phyloP scores from a whole-genome alignment of 352 stramenopile genomes.

The Phytophthora capsici region DNA sequence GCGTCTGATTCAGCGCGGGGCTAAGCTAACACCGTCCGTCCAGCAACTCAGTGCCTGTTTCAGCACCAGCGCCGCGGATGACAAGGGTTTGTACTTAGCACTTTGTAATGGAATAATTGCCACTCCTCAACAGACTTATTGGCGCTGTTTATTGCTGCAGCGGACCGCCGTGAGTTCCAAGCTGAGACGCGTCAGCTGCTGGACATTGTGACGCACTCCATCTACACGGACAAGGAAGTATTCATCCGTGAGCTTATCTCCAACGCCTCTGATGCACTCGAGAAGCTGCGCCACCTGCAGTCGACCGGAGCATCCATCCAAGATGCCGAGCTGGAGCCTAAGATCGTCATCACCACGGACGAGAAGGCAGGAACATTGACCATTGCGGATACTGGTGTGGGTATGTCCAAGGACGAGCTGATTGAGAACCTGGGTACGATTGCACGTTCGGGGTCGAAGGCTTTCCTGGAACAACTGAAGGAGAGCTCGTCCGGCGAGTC shows the following conservation, averaged over 20 bases:
- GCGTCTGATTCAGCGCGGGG: slow-evolving; percentile 24
- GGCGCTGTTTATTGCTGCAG: slow-evolving; percentile 19
- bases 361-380: slow-evolving; percentile 96
- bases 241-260: slow-evolving; percentile 99
- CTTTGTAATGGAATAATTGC: neutral
- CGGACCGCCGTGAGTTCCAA: slow-evolving; percentile 92
- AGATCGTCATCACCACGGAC: slow-evolving; percentile 98
- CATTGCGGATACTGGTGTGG: slow-evolving; percentile 98
- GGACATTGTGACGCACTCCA: slow-evolving; percentile 99
- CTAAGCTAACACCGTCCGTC: slow-evolving; percentile 39
- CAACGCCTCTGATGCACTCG: slow-evolving; percentile 98
- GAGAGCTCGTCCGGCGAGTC: slow-evolving; percentile 69
- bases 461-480: slow-evolving; percentile 95
- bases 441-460: slow-evolving; percentile 97
- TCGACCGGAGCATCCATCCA: slow-evolving; percentile 73
- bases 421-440: slow-evolving; percentile 99
- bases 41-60: slow-evolving; percentile 48
- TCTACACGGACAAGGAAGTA: slow-evolving; percentile 99
- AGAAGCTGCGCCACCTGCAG: slow-evolving; percentile 97
- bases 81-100: slow-evolving; percentile 34
- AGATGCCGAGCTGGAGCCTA: slow-evolving; percentile 90
- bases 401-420: slow-evolving; percentile 98
- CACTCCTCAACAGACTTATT: slow-evolving; percentile 1
- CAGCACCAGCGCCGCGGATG: slow-evolving; percentile 48
- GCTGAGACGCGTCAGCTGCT: slow-evolving; percentile 95